Evolutionary conservation across 805 yeast species (phyloP).

Genomic region (Isabelozyma pseudorhagii): DNA sequence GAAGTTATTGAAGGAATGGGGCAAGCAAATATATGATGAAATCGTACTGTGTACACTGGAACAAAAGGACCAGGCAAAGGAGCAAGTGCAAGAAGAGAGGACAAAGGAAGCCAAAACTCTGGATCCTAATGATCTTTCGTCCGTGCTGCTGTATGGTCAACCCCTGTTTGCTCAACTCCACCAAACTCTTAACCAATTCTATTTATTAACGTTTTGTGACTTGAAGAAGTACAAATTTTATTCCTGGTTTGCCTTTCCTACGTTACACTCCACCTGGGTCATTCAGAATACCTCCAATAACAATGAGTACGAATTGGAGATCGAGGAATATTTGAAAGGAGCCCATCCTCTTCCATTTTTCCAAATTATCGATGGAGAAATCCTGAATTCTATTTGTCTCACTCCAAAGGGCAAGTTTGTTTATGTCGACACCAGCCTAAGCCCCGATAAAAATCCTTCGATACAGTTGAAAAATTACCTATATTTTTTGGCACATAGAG

Average conservation of each 20-base stretch:
- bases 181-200: constrained; percentile 33
- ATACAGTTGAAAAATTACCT: constrained; percentile 59
- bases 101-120: no score
- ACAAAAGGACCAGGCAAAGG: constrained; percentile 12
- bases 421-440: constrained; percentile 31
- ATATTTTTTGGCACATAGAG: constrained; percentile 37
- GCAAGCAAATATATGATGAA: constrained; percentile 15
- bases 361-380: constrained; percentile 8
- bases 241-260: constrained; percentile 88
- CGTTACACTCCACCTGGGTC: constrained; percentile 53
- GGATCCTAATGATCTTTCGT: no score
- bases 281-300: constrained; percentile 6
- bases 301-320: background rate
- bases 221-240: constrained; percentile 82
- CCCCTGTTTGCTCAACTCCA: background rate
- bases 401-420: constrained; percentile 14
- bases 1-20: constrained; percentile 45
- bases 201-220: constrained; percentile 71
- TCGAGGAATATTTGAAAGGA: background rate
- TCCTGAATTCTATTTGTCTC: background rate
- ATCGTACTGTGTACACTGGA: constrained; percentile 2
- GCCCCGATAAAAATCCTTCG: constrained; percentile 35
- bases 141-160: no score
- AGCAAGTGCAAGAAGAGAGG: constrained; percentile 2
- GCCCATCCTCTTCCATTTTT: constrained; percentile 6